A percentile compares a stretch with the other conserved stretches of the same genome.
These are phyloP conservation scores for Exophiala bonariae DNA, from an alignment of 2,329 filamentous ascomycete species.

Conservation along the genomic window DNA sequence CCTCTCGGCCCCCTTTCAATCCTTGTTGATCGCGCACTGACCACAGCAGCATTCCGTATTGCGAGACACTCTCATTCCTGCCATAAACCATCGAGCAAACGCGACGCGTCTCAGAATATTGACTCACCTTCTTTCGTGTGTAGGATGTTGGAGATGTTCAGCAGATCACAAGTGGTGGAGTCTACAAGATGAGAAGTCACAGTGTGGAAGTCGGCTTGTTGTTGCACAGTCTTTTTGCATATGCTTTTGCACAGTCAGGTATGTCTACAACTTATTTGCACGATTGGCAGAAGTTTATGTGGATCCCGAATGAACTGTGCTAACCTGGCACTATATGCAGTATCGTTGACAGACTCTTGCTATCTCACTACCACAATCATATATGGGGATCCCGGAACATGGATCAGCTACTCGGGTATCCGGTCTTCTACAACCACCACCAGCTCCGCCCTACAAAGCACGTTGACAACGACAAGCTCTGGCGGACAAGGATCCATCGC, in stretches of 20 bases:
- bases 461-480: background rate
- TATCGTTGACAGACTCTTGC: constrained; percentile 7
- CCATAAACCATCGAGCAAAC: background rate
- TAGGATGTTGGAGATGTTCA: too few species aligned
- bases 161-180: background rate
- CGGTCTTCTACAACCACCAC: background rate
- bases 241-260: constrained; percentile 13
- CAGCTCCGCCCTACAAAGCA: background rate
- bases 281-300: too few species aligned
- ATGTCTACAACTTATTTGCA: background rate
- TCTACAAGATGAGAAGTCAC: constrained; percentile 10
- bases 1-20: background rate
- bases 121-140: background rate
- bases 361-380: constrained; percentile 19
- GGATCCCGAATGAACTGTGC: background rate
- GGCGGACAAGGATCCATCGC: too few species aligned
- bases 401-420: constrained; percentile 2
- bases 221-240: constrained; percentile 3
- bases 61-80: constrained; percentile 13
- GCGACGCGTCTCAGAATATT: background rate
- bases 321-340: constrained; percentile 5
- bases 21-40: constrained; percentile 8
- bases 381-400: constrained; percentile 10
- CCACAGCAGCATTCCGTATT: constrained; percentile 11
- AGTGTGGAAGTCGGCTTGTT: constrained; percentile 2